Percentiles rank a stretch among this genome's conserved stretches.
These are phyloP conservation scores for Cyclotella choctawhatcheeana DNA, from an alignment of 108 stramenopile genomes.

Conservation along the genomic window DNA sequence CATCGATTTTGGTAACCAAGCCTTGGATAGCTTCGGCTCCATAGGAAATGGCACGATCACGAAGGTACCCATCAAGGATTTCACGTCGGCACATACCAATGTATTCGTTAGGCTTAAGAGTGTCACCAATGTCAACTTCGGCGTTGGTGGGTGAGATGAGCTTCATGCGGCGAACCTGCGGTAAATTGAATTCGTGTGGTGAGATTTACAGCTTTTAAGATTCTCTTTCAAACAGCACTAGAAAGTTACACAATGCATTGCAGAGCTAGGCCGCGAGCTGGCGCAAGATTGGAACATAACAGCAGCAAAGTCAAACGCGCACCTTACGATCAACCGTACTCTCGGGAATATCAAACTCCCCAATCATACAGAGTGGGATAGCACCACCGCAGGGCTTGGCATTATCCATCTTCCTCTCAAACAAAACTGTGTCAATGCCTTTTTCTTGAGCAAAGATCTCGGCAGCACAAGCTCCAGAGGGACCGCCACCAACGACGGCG, in stretches of 20 bases:
- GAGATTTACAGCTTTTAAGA: too few relatives aligned
- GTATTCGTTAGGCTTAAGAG: conserved; percentile 96
- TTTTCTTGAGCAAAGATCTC: conserved; percentile 96
- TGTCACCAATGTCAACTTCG: conserved; percentile 97
- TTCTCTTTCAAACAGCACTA: too few relatives aligned
- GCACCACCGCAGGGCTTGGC: conserved; percentile 99
- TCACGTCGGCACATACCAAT: conserved; percentile 99
- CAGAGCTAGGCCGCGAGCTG: too few relatives aligned
- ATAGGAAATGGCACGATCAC: conserved; percentile 95
- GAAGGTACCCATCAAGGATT: conserved; percentile 95
- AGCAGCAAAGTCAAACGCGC: conserved; percentile 23
- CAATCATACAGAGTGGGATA: conserved; percentile 98
- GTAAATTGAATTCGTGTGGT: background rate
- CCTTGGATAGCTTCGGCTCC: conserved; percentile 94
- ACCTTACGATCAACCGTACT: conserved; percentile 97
- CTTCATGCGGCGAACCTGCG: conserved; percentile 95
- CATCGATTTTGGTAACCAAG: conserved; percentile 93
- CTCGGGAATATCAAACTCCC: conserved; percentile 96
- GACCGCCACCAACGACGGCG: conserved; percentile 97
- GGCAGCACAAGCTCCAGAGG: conserved; percentile 96
- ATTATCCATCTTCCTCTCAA: conserved; percentile 99
- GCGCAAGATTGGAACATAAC: background rate
- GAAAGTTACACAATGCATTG: too few relatives aligned
- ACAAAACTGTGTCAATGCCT: conserved; percentile 91
- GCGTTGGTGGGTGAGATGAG: conserved; percentile 96